Percentiles rank a stretch among this genome's conserved stretches.
phyloP scores from a whole-genome alignment of 257 asterid genomes.

The Forsythia viridissima region DNA sequence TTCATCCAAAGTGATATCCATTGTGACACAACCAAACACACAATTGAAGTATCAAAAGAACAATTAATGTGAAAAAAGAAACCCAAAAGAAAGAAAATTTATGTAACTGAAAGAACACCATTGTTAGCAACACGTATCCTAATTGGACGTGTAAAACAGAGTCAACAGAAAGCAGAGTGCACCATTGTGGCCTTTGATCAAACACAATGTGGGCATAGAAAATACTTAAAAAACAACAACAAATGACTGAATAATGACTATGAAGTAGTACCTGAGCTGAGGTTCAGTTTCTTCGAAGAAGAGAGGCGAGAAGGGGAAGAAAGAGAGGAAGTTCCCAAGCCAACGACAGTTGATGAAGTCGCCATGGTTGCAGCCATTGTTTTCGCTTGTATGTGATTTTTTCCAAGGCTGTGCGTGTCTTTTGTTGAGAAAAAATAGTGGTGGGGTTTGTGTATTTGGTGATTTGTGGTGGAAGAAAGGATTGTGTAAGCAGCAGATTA shows the following conservation, averaged over 20 bases:
- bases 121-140: neutral
- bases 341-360: constrained; percentile 63
- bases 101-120: neutral
- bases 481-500: constrained; percentile 38
- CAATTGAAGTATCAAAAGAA: too few species aligned
- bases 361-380: constrained; percentile 72
- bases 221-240: neutral
- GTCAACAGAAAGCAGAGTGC: neutral
- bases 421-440: constrained; percentile 19
- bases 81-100: neutral
- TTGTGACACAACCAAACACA: too few species aligned
- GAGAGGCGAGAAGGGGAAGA: constrained; percentile 34
- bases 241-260: neutral
- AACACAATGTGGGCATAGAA: neutral
- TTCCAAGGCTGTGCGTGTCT: constrained; percentile 4
- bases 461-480: constrained; percentile 45
- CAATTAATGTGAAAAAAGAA: too few species aligned
- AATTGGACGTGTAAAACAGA: neutral
- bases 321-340: constrained; percentile 60
- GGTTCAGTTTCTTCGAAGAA: constrained; percentile 48
- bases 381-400: neutral
- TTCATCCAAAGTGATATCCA: neutral
- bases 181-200: neutral
- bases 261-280: constrained; percentile 51
- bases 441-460: constrained; percentile 31